These are phyloP conservation scores for Russula emetica DNA, from an alignment of 768 basidiomycete genomes.

Conservation along the genomic window DNA sequence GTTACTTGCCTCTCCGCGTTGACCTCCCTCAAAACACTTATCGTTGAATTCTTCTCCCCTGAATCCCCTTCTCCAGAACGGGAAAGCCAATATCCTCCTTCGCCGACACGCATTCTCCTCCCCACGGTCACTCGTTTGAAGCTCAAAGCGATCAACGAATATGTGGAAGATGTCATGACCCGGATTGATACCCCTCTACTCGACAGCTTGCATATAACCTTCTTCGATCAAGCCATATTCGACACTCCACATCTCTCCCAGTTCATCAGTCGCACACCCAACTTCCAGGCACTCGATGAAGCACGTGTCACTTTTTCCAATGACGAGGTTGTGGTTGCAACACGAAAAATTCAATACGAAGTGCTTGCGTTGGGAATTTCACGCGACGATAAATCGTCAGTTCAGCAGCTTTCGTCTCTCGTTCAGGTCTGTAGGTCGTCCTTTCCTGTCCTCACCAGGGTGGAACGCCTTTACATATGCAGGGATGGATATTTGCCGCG, in stretches of 20 bases:
- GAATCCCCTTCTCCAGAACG: neutral
- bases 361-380: neutral
- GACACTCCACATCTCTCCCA: too few species aligned
- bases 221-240: too few species aligned
- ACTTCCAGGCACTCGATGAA: too few species aligned
- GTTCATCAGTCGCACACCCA: too few species aligned
- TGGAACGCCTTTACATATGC: neutral
- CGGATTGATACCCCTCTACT: too few species aligned
- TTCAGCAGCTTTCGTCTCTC: neutral
- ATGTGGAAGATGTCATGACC: too few species aligned
- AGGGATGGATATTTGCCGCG: neutral
- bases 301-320: too few species aligned
- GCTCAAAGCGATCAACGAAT: neutral
- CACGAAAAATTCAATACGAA: neutral
- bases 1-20: neutral
- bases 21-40: neutral
- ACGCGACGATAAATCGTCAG: neutral
- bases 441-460: neutral
- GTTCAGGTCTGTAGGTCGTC: neutral
- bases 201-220: too few species aligned
- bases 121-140: neutral
- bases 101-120: neutral
- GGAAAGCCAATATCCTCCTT: neutral
- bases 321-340: too few species aligned
- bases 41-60: neutral